Percentiles rank a stretch among this genome's conserved stretches.
phyloP scores from a whole-genome alignment of 768 basidiomycete genomes.

The Favolaschia claudopus region DNA sequence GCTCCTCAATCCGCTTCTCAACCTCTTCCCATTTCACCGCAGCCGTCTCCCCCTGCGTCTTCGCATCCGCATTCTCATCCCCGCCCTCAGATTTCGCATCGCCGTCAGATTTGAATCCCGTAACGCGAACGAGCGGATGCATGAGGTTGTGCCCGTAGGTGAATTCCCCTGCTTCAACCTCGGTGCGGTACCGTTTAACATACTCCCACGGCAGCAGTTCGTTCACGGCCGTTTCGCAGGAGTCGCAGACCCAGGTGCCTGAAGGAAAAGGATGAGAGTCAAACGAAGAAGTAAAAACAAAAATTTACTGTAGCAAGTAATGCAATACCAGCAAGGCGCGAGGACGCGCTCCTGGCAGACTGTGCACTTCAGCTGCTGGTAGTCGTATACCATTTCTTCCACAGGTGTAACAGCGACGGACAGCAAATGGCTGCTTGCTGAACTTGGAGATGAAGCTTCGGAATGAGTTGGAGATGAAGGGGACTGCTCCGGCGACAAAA shows the following conservation, averaged over 20 bases:
- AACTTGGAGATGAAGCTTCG: not conserved
- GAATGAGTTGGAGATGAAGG: too few relatives aligned
- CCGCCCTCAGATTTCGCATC: too few relatives aligned
- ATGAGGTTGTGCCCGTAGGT: not conserved
- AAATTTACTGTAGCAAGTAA: not conserved
- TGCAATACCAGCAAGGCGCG: constrained; percentile 14
- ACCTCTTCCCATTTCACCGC: constrained; percentile 17
- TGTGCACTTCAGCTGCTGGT: not conserved
- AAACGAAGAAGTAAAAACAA: not conserved
- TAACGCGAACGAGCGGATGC: constrained; percentile 4
- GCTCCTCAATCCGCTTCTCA: constrained; percentile 4
- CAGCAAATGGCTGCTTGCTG: not conserved
- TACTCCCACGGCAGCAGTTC: constrained; percentile 7
- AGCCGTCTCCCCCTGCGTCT: too few relatives aligned
- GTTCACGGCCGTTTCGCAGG: constrained; percentile 7
- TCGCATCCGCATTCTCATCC: not conserved
- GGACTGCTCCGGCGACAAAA: not conserved
- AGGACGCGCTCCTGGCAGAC: not conserved
- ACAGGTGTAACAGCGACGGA: constrained; percentile 1
- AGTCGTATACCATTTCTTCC: not conserved
- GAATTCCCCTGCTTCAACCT: not conserved
- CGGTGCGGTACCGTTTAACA: constrained; percentile 3
- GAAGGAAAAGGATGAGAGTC: not conserved
- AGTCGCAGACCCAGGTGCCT: constrained; percentile 17
- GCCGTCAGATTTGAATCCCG: too few relatives aligned